Conservation (phyloP, 164 flowering plant genomes). For the Aristolochia californica region DNA sequence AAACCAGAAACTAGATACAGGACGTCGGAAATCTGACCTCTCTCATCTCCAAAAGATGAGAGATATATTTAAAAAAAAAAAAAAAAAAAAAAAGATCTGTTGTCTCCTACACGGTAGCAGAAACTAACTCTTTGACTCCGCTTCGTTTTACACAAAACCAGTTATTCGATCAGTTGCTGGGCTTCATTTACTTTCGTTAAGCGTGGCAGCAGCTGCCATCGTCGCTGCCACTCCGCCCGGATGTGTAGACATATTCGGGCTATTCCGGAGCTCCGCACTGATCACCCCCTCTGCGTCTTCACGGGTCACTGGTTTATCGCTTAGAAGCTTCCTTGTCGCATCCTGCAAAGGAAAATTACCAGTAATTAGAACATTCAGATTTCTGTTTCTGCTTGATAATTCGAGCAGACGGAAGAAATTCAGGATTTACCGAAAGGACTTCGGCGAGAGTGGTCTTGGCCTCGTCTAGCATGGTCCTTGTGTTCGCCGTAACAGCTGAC, state of each 20-base stretch:
- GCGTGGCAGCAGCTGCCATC: slow-evolving; percentile 54
- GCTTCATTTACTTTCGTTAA: slow-evolving; percentile 19
- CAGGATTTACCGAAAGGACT: slow-evolving; percentile 25
- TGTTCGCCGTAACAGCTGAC: slow-evolving; percentile 43
- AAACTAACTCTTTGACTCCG: too few relatives aligned
- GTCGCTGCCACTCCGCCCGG: slow-evolving; percentile 67
- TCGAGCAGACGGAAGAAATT: neutral
- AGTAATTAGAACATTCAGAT: too few relatives aligned
- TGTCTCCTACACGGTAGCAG: too few relatives aligned
- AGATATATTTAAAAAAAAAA: too few relatives aligned
- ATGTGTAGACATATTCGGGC: slow-evolving; percentile 37
- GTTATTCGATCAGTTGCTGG: too few relatives aligned
- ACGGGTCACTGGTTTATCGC: slow-evolving; percentile 42
- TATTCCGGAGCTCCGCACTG: slow-evolving; percentile 52
- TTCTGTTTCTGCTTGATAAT: too few relatives aligned
- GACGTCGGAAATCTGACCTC: too few relatives aligned
- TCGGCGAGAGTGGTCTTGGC: slow-evolving; percentile 48
- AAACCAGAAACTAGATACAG: too few relatives aligned
- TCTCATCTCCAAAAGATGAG: too few relatives aligned
- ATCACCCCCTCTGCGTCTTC: slow-evolving; percentile 56
- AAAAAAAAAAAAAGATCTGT: too few relatives aligned
- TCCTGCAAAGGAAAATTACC: slow-evolving; percentile 16
- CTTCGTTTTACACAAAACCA: too few relatives aligned
- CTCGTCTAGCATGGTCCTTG: slow-evolving; percentile 12
- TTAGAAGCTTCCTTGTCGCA: slow-evolving; percentile 33